Conservation (phyloP, 495 filamentous ascomycete species). For the Parmelia sp. region DNA sequence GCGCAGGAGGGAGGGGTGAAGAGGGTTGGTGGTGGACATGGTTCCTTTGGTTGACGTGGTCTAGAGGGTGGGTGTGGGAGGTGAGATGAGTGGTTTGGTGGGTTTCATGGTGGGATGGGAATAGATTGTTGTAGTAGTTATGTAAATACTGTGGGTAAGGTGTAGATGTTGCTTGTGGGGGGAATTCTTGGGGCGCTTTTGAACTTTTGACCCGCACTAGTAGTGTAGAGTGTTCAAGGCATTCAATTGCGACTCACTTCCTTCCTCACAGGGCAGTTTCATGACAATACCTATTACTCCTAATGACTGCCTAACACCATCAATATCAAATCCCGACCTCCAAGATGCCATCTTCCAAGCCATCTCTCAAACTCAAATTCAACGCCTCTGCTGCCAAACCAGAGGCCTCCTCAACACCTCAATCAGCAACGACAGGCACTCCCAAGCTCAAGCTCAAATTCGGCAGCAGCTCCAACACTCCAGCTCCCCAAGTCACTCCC, state of each 20-base stretch:
- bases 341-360: slow-evolving; percentile 42
- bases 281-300: neutral
- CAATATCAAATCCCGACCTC: neutral
- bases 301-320: neutral
- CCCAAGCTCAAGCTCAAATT: slow-evolving; percentile 51
- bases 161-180: neutral
- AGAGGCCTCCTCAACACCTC: slow-evolving; percentile 30
- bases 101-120: neutral
- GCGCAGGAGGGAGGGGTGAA: slow-evolving; percentile 71
- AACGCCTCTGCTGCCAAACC: slow-evolving; percentile 33
- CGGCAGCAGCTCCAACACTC: slow-evolving; percentile 32
- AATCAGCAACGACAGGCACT: slow-evolving; percentile 31
- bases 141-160: neutral
- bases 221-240: no score
- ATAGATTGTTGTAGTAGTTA: neutral
- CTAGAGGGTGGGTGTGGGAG: neutral
- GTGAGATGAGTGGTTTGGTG: neutral
- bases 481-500: slow-evolving; percentile 24
- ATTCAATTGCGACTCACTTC: neutral
- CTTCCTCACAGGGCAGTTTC: neutral
- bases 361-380: slow-evolving; percentile 48
- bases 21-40: slow-evolving; percentile 24
- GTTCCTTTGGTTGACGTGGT: neutral
- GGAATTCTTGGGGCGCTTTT: neutral
- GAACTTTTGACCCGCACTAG: neutral